Percentiles rank a stretch among this genome's conserved stretches.
Evolutionary conservation across 2,329 filamentous ascomycete species (phyloP).

Genomic region (Lomentospora prolificans): DNA sequence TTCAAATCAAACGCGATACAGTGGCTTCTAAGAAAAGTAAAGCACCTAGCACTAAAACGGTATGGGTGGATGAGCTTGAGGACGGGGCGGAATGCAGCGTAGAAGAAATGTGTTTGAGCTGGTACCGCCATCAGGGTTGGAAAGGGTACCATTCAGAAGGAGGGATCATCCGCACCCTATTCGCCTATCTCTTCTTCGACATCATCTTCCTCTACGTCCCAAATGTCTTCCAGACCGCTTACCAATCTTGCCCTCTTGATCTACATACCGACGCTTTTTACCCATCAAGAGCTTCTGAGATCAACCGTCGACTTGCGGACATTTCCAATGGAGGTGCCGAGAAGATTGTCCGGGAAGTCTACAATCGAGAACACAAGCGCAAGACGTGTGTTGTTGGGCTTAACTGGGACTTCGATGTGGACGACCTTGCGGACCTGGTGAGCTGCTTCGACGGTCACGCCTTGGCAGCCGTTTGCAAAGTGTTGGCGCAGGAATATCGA

Average conservation of each 20-base stretch:
- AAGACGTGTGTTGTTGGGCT: constrained; percentile 84
- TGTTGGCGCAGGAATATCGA: constrained; percentile 90
- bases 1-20: constrained; percentile 57
- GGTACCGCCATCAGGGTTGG: constrained; percentile 76
- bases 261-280: constrained; percentile 91
- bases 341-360: constrained; percentile 55
- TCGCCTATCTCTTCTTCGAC: constrained; percentile 86
- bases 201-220: constrained; percentile 87
- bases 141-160: constrained; percentile 93
- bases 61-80: constrained; percentile 75
- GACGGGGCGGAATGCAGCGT: constrained; percentile 69
- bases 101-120: constrained; percentile 85
- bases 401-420: constrained; percentile 76
- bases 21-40: constrained; percentile 30
- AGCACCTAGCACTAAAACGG: constrained; percentile 56
- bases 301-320: constrained; percentile 76
- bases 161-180: constrained; percentile 82
- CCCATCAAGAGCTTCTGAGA: constrained; percentile 72
- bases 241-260: constrained; percentile 88
- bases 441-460: constrained; percentile 70
- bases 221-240: constrained; percentile 94
- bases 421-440: constrained; percentile 71
- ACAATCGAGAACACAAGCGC: constrained; percentile 56
- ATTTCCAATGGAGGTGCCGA: constrained; percentile 75
- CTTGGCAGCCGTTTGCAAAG: constrained; percentile 77